Evolutionary conservation across 345 rosid genomes (phyloP), one percentile per base, ranked within the genome.

Genomic region (Pugionium cornutum): DNA sequence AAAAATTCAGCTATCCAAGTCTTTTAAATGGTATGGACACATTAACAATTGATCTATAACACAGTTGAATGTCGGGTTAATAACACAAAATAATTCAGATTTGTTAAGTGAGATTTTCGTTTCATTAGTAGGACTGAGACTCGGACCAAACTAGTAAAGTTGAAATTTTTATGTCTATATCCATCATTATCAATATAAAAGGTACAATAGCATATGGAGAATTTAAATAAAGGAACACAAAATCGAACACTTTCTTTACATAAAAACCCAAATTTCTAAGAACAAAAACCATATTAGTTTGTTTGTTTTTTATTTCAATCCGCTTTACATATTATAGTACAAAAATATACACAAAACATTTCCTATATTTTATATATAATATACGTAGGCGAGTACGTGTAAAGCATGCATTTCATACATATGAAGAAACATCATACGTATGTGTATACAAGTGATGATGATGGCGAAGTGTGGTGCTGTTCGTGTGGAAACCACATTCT

Each of bases 401-500:
- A 18, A 36, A 1, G 40, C 7, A 6, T 6, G 5, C 40, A 18
- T 18, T 18, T 18, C 18, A 18, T 18, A 18, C 18, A 18, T 18
- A 48, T 56, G 53, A 56, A 62, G 52, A 48, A 27, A 41, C 65
- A 57, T 33, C 42, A 48, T 47, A 71, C 53, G 70, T 63, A 56
- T 55, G 9, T 53, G 64, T 56, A 47, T 40, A 34, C 41, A 64
- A 64, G 61, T 72, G 61, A 58, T 51, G 18, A 52, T 72, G 76
- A 51, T 66, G 46, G 37, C 58, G 67, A 73, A 10, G 54, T 59
- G 36, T 66, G 67, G 76, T 73, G 72, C 51, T 51, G 46, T 58
- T 65, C 76, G 76, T 72, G 76, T 72, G 76, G 76, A 53, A 65
- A 72, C 76, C 71, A 72, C 76, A 65, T 62, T 72, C 71, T 58